A percentile compares a stretch with the other conserved stretches of the same genome.
Evolutionary conservation across 2,329 filamentous ascomycete genomes (phyloP).

Genomic region (Ophiocordyceps camponoti-saundersi): DNA sequence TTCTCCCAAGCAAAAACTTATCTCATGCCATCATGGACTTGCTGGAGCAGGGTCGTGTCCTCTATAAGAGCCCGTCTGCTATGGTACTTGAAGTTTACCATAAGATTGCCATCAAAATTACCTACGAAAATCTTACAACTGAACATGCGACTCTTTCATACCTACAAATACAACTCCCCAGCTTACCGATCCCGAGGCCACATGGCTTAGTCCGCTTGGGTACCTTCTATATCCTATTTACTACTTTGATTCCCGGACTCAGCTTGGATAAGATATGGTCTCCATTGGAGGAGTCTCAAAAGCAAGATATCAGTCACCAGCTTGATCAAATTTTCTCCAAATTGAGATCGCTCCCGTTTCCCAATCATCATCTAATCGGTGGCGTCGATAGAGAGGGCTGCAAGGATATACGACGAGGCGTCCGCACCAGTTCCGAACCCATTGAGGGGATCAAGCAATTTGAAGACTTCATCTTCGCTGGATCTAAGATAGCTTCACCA

Average conservation of each 20-base stretch:
- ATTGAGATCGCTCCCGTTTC: too few relatives aligned
- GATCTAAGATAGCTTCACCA: too few relatives aligned
- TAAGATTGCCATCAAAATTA: constrained; percentile 4
- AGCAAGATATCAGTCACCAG: constrained; percentile 4
- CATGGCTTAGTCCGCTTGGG: constrained; percentile 4
- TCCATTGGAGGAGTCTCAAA: constrained; percentile 3
- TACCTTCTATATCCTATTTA: constrained; percentile 3
- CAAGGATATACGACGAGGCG: too few relatives aligned
- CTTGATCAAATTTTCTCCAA: too few relatives aligned
- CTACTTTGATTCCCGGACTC: constrained; percentile 3
- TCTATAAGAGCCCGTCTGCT: constrained; percentile 3
- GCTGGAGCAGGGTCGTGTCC: constrained; percentile 2
- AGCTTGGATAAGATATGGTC: constrained; percentile 4
- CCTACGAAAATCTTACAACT: constrained; percentile 1
- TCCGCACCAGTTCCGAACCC: too few relatives aligned
- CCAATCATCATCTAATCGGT: too few relatives aligned
- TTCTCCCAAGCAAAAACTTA: constrained; percentile 1
- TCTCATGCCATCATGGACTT: constrained; percentile 3
- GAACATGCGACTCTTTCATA: constrained; percentile 3
- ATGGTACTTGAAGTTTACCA: constrained; percentile 3
- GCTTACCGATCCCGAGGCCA: constrained; percentile 3
- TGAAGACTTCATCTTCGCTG: too few relatives aligned
- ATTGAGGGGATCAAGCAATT: too few relatives aligned
- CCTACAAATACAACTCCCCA: constrained; percentile 3
- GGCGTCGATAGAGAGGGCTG: too few relatives aligned